phyloP scores from a whole-genome alignment of 176 grass and related monocot species.

The Pontederia crassipes region DNA sequence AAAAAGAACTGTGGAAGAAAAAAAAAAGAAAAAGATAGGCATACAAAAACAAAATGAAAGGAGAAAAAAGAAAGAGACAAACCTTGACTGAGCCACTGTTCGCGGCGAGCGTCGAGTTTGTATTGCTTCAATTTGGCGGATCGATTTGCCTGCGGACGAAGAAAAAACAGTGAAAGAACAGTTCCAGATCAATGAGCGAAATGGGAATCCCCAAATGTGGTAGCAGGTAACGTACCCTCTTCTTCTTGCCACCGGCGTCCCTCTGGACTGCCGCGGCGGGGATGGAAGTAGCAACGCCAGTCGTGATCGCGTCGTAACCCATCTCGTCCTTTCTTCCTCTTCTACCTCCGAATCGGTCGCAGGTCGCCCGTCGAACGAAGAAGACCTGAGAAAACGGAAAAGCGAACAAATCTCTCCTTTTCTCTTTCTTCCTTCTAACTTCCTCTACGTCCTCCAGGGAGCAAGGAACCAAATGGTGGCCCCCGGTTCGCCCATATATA shows the following conservation, averaged over 20 bases:
- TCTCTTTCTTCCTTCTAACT: no score
- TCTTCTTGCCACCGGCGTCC: not conserved
- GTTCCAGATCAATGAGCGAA: not conserved
- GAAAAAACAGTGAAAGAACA: not conserved
- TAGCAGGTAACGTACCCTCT: not conserved
- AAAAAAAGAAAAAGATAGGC: not conserved
- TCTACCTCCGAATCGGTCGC: not conserved
- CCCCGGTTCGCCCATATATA: no score
- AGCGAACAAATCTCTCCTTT: no score
- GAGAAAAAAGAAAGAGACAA: not conserved
- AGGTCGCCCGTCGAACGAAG: no score
- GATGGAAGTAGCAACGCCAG: not conserved
- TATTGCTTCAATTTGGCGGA: constrained; percentile 17
- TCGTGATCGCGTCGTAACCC: constrained; percentile 3
- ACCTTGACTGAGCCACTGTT: constrained; percentile 19
- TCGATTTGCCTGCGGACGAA: constrained; percentile 5
- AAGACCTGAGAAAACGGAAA: no score
- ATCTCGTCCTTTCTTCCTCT: not conserved
- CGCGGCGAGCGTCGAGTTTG: constrained; percentile 12
- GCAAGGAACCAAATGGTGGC: no score
- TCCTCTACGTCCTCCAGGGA: no score
- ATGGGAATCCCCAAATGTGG: no score
- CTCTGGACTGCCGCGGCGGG: not conserved
- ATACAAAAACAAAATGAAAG: not conserved
- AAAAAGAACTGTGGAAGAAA: not conserved